Base-by-base conservation (phyloP, 176 grass and related monocot species). In the Juncus inflexus region DNA sequence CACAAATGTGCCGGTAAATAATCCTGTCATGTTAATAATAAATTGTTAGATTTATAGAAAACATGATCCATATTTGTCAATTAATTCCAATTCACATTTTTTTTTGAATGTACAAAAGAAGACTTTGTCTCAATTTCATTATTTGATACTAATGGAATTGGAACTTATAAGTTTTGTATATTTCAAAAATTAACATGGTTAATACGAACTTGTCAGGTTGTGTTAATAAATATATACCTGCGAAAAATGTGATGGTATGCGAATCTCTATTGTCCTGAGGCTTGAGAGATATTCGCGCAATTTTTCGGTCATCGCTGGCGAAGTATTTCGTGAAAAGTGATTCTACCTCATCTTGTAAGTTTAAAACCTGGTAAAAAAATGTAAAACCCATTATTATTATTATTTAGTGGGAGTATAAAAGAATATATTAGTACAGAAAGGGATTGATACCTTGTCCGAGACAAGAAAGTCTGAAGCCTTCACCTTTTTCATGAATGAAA, bases 1-100 rank as follows among this genome's bases (percentile, higher is more conserved):
- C 28, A 86, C 83, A 16, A 97, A 97, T 66, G 81, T 86, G 15
- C 94, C 94, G 3, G 94, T 97, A 61, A 97, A 97, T 54, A 97
- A 8, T 15, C 94, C 94, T 97, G 88, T 56, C 68, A 76, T 14
- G 55, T 4, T 28, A 28, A 28, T 28, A 28, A 28, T 28, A 28
- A 28, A 28, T 28, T 28, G 19, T 28, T 47, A 47, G 43, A 47
- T 47, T 47, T 5, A 47, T 47, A 47, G 19, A 50, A 74, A 73
- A 47, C 35, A 50, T 10, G 39, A 28, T 28, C 19, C 1, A 28
- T 28, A 28, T 28, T 28, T 28, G 19, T 28, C 19, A 28, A 28
- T 28, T 28, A 28, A 28, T 28, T 28, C 19, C 1, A 28, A 28
- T 28, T 28, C 19, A 28, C 19, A 28, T 28, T 28, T 28, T 28